Base-by-base conservation (phyloP, 2,329 filamentous ascomycete species). In the Penicillium sp. region DNA sequence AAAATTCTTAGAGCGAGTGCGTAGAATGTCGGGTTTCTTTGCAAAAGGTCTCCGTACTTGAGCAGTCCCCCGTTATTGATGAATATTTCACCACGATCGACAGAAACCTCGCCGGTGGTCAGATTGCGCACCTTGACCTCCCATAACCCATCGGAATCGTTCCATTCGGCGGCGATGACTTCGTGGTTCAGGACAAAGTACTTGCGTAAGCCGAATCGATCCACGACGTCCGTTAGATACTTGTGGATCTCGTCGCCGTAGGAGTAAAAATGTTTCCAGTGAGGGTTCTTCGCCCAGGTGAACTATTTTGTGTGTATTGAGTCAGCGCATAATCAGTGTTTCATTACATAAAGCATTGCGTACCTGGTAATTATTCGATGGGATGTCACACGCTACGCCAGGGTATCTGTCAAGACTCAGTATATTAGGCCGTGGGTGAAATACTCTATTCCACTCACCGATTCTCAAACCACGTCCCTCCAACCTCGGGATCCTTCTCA, bases 181-280 rank as follows among this genome's bases (percentile, higher is more conserved):
- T 41, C 19, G 38, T 62, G 62, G 17, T 44, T 52, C 23, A 55
- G 29, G 4, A 21, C 38, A 9, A 55, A 52, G 29, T 49, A 64
- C 7, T 41, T n/a, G 8, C 56, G 49, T 2, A 64, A 47, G 5
- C 47, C 52, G 35, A 57, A 30, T 17, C 56, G 56, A 26, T 59
- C 54, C 1, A 51, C 56, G 17, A 64, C 51, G n/a, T 46, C 51
- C 11, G 38, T 48, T 21, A 64, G 62, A 30, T 64, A 64, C 21
- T 26, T 21, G 23, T 38, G 48, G 48, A 64, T 55, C 56, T 62
- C 62, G 26, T 26, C 3, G 15, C 46, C 4, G 55, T 35, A 6
- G 29, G 64, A 31, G 47, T 62, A 64, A 47, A 29, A 53, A n/a
- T 53, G 11, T 3, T 53, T 61, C 58, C 62, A 61, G 35, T 58